A percentile compares a stretch with the other conserved stretches of the same genome.
Evolutionary conservation across 306 rosid species (phyloP).

Genomic region (Arachis hypogaea): DNA sequence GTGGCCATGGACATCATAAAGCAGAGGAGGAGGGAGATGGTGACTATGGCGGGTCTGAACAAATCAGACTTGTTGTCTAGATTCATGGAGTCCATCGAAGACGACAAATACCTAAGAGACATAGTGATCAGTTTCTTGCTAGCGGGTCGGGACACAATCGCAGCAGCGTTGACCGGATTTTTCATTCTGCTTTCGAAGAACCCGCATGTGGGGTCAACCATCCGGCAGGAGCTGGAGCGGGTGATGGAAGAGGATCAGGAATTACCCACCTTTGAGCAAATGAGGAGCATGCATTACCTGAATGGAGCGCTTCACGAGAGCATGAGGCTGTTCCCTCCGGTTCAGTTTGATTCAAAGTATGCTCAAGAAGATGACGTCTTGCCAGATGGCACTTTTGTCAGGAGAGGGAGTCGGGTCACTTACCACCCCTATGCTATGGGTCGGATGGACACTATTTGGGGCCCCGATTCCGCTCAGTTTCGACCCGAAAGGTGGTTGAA

Average conservation of each 20-base stretch:
- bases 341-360: slow-evolving; percentile 87
- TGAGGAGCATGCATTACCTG: slow-evolving; percentile 67
- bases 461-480: slow-evolving; percentile 63
- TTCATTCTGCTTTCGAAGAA: slow-evolving; percentile 57
- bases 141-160: slow-evolving; percentile 90
- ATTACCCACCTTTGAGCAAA: slow-evolving; percentile 45
- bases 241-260: slow-evolving; percentile 43
- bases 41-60: slow-evolving; percentile 32
- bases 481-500: slow-evolving; percentile 81
- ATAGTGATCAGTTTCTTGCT: slow-evolving; percentile 74
- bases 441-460: slow-evolving; percentile 87
- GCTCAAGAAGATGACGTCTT: slow-evolving; percentile 71
- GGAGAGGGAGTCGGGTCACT: slow-evolving; percentile 72
- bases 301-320: slow-evolving; percentile 76
- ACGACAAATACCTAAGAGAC: slow-evolving; percentile 70
- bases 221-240: slow-evolving; percentile 62
- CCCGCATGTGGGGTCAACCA: slow-evolving; percentile 47
- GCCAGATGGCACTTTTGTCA: slow-evolving; percentile 80
- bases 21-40: slow-evolving; percentile 43
- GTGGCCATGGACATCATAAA: slow-evolving; percentile 52
- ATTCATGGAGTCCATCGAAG: slow-evolving; percentile 65
- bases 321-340: slow-evolving; percentile 81
- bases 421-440: slow-evolving; percentile 97
- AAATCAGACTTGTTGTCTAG: slow-evolving; percentile 71
- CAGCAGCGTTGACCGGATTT: slow-evolving; percentile 69